phyloP scores from a whole-genome alignment of 2,329 filamentous ascomycete species.

The Elsinoe ampelina region DNA sequence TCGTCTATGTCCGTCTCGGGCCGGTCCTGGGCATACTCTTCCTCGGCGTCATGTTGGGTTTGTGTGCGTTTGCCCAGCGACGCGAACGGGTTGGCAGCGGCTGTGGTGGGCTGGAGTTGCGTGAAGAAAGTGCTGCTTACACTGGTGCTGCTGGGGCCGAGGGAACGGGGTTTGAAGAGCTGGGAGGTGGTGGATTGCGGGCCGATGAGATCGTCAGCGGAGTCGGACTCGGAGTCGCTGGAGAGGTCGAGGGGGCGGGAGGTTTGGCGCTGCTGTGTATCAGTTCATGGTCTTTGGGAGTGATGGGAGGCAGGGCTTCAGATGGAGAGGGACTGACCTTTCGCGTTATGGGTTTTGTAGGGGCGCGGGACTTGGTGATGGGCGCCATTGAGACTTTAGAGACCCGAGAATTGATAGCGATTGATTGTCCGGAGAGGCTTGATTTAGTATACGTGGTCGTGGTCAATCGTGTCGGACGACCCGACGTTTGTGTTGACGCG shows the following conservation, averaged over 20 bases:
- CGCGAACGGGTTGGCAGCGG: background rate
- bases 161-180: background rate
- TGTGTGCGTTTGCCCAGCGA: background rate
- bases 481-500: conserved; percentile 1
- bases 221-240: background rate
- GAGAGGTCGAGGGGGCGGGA: background rate
- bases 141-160: background rate
- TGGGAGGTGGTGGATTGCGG: background rate
- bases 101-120: background rate
- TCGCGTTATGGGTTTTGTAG: background rate
- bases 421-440: too few relatives aligned
- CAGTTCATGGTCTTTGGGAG: background rate
- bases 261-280: background rate
- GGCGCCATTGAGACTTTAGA: background rate
- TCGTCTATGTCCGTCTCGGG: conserved; percentile 15
- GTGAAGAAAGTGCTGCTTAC: background rate
- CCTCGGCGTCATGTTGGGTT: background rate
- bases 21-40: background rate
- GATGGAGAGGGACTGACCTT: background rate
- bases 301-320: background rate
- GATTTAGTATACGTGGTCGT: too few relatives aligned
- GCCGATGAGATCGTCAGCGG: background rate
- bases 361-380: background rate
- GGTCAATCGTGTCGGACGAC: background rate
- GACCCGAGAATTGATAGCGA: too few relatives aligned